A percentile compares a stretch with the other conserved stretches of the same genome.
Conservation (phyloP, 2,329 filamentous ascomycete species). For the Pleomassaria siparia region DNA sequence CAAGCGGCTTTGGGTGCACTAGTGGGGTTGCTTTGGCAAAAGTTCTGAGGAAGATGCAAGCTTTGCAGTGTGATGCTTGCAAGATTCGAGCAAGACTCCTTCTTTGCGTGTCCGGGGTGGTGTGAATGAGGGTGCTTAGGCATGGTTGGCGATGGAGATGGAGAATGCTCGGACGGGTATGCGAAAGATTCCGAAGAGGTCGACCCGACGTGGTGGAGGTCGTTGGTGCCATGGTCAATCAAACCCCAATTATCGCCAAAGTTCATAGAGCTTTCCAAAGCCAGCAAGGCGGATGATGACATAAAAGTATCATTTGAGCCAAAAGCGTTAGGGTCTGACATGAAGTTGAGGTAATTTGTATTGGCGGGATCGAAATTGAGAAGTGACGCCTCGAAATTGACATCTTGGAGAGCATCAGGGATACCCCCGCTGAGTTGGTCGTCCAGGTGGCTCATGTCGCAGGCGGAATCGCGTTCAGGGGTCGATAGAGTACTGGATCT, state of each 20-base stretch:
- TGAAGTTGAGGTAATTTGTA: conserved; percentile 10
- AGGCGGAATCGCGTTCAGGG: conserved; percentile 6
- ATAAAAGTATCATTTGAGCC: conserved; percentile 5
- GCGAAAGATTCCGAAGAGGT: conserved; percentile 5
- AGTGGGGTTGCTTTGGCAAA: conserved; percentile 10
- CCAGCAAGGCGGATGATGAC: conserved; percentile 7
- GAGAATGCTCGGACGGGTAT: conserved; percentile 6
- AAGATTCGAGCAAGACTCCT: conserved; percentile 10
- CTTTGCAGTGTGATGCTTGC: conserved; percentile 11
- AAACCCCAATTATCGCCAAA: conserved; percentile 11
- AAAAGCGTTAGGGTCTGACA: conserved; percentile 6
- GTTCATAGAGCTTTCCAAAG: conserved; percentile 8
- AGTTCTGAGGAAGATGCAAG: conserved; percentile 11
- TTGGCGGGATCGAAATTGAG: conserved; percentile 7
- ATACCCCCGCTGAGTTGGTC: conserved; percentile 7
- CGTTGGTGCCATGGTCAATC: conserved; percentile 5
- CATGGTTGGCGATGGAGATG: conserved; percentile 2
- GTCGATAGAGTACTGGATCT: conserved; percentile 7
- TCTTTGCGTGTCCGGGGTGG: conserved; percentile 6
- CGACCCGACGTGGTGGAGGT: conserved; percentile 9
- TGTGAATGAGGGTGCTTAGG: conserved; percentile 2
- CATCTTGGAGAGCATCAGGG: conserved; percentile 7
- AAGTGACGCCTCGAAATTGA: conserved; percentile 5
- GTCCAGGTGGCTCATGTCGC: conserved; percentile 1
- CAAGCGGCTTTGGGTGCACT: conserved; percentile 6